Evolutionary conservation across 176 grass and related monocot genomes (phyloP), one percentile per base, ranked within the genome.

Genomic region (Oryza glumipatula): DNA sequence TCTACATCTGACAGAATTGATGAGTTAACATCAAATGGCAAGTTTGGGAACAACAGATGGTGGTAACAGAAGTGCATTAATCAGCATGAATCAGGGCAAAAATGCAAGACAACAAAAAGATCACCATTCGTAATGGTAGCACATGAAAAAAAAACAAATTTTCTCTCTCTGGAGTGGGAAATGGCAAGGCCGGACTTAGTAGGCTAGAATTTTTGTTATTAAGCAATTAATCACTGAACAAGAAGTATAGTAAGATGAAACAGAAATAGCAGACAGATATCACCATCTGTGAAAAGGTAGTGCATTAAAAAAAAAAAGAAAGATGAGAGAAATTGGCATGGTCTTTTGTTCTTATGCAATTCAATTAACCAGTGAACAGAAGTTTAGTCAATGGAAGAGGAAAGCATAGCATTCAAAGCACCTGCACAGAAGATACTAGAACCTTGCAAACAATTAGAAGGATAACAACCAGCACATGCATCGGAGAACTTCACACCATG

Each of bases 1-100:
- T 91, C 75, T 68, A 87, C 73, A 75, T 79, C 90, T 94, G 86
- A 75, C 74, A 91, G 43, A 70, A 76, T 76, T 38, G 47, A 79
- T 30, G 83, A 82, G 43, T 64, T 76, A 48, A 23, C 61, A 71
- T 82, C 79, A 86, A 36, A 33, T 64, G 47, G 0, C 26, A 83
- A 45, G 67, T 28, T 86, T 17, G 38, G 66, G 49, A 65, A 30
- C 38, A 83, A 45, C 21, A 30, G 14, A 36, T 58, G 45, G 60
- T 58, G 45, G 60, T 24, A 73, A 14, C 36, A 65, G 67, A 63
- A 4, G 6, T 52, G 17, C 43, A 72, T 33, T 74, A 6, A 67
- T 49, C 44, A 67, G 46, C 46, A 54, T 46, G 66, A 67, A 39
- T 44, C 16, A 74, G 74, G 33, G 5, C 51, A 5, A n/a, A 33